Conservation (phyloP, 495 filamentous ascomycete genomes). For the Hyaloscypha bicolor region DNA sequence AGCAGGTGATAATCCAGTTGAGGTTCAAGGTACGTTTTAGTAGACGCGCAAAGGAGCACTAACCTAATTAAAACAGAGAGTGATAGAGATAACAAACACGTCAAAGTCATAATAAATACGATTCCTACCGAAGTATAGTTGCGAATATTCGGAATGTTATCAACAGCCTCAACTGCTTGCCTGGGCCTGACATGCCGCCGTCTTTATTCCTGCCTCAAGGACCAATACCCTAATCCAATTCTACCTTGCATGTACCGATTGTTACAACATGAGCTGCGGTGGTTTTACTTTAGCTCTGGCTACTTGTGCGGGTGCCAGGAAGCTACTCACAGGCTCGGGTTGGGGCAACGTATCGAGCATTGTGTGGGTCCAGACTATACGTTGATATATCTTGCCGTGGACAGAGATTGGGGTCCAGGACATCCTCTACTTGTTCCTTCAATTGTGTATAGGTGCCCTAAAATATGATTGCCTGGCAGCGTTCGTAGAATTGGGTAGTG, state of each 20-base stretch:
- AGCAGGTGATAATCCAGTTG: too few relatives aligned
- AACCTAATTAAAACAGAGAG: neutral
- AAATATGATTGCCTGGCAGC: too few relatives aligned
- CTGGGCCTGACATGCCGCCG: neutral
- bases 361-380: neutral
- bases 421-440: too few relatives aligned
- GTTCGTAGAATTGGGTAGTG: too few relatives aligned
- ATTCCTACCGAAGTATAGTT: neutral
- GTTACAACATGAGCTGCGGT: neutral
- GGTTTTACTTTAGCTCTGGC: too few relatives aligned
- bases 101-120: neutral
- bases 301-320: too few relatives aligned
- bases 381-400: neutral
- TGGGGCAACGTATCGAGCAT: neutral
- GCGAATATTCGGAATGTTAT: neutral
- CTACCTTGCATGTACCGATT: neutral
- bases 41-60: too few relatives aligned
- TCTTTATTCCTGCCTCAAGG: neutral
- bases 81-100: neutral
- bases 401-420: too few relatives aligned
- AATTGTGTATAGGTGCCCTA: too few relatives aligned
- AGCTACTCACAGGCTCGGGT: neutral
- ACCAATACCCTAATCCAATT: neutral
- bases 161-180: neutral
- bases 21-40: too few relatives aligned